phyloP scores from a whole-genome alignment of 2,329 filamentous ascomycete genomes.

The Trematosphaeria pertusa region DNA sequence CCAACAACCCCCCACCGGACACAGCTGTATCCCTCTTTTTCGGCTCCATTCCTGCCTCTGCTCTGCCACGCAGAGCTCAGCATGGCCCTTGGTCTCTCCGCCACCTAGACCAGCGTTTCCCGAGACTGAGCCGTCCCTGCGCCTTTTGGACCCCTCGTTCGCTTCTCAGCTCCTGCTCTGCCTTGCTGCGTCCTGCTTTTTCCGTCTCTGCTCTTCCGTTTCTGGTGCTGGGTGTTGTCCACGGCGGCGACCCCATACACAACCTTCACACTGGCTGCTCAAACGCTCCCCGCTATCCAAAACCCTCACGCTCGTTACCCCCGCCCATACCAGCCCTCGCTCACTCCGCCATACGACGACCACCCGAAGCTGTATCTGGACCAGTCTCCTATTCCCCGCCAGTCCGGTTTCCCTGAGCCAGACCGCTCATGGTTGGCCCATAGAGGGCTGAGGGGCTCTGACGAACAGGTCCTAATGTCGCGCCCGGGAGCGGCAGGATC shows the following conservation, averaged over 20 bases:
- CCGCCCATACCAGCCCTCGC: constrained; percentile 32
- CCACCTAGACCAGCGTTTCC: constrained; percentile 19
- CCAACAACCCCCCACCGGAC: constrained; percentile 7
- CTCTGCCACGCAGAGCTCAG: constrained; percentile 17
- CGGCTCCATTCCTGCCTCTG: constrained; percentile 20
- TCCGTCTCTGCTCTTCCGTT: constrained; percentile 3
- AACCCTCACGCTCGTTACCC: constrained; percentile 42
- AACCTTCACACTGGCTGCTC: constrained; percentile 47
- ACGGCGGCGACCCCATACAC: constrained; percentile 28
- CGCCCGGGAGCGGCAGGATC: constrained; percentile 26
- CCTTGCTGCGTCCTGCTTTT: constrained; percentile 5
- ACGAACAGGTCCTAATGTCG: constrained; percentile 40
- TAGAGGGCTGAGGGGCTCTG: constrained; percentile 39
- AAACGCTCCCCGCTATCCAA: constrained; percentile 45
- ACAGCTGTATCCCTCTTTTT: too few relatives aligned
- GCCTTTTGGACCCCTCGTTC: background rate
- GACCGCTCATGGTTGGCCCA: constrained; percentile 46
- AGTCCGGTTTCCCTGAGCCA: constrained; percentile 13
- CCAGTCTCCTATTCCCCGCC: constrained; percentile 12
- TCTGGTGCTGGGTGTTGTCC: constrained; percentile 32
- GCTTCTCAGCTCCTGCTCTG: constrained; percentile 2
- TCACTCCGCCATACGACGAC: constrained; percentile 42
- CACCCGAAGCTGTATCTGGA: constrained; percentile 32
- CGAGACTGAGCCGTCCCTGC: constrained; percentile 13
- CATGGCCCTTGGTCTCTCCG: constrained; percentile 28